phyloP scores from a whole-genome alignment of 768 basidiomycete genomes.

The Amanita phalloides region DNA sequence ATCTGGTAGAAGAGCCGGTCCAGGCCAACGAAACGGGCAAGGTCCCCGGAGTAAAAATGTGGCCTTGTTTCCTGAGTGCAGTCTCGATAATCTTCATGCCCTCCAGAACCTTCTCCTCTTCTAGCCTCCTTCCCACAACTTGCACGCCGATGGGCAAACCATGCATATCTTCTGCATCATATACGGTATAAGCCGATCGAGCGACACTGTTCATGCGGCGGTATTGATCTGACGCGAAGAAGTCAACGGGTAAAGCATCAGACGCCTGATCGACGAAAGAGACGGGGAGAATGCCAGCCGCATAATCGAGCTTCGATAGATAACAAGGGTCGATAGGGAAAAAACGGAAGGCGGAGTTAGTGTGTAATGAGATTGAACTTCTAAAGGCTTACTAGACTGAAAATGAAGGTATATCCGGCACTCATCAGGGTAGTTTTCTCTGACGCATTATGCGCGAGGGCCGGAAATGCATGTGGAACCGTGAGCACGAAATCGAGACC shows the following conservation, averaged over 20 bases:
- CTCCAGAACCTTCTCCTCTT: conserved; percentile 66
- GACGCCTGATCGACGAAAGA: conserved; percentile 33
- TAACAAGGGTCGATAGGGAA: not conserved
- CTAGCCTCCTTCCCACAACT: conserved; percentile 46
- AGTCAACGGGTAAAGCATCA: conserved; percentile 24
- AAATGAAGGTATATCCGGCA: conserved; percentile 55
- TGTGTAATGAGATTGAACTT: not conserved
- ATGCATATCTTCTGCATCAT: conserved; percentile 52
- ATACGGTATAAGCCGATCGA: conserved; percentile 34
- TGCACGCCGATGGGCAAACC: conserved; percentile 63
- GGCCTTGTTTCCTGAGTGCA: conserved; percentile 22
- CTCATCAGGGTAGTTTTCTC: conserved; percentile 45
- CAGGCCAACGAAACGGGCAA: conserved; percentile 1
- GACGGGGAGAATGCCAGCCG: conserved; percentile 51
- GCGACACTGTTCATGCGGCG: conserved; percentile 22
- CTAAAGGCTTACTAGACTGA: conserved; percentile 39
- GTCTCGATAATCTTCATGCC: conserved; percentile 49
- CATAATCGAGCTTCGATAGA: conserved; percentile 34
- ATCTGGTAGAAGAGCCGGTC: conserved; percentile 1
- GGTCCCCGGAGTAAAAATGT: conserved; percentile 9
- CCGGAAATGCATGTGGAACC: conserved; percentile 52
- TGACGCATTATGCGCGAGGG: conserved; percentile 40
- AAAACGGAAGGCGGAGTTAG: not conserved
- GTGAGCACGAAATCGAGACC: conserved; percentile 55
- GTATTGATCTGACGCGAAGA: conserved; percentile 21